phyloP scores from a whole-genome alignment of 805 yeast genomes.

The Wickerhamiella australiensis region DNA sequence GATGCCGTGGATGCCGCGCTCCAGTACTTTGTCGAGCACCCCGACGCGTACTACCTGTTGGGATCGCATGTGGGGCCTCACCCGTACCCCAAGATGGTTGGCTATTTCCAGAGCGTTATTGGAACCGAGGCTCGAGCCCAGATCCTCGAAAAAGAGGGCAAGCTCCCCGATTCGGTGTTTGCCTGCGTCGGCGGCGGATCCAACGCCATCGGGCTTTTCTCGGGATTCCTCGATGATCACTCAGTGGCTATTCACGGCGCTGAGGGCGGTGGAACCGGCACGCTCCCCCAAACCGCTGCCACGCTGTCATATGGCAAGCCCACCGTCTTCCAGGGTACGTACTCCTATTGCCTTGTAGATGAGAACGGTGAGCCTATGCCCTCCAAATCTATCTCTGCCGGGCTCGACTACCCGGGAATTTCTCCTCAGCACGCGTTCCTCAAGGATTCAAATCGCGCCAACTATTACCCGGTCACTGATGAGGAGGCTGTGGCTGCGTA shows the following conservation, averaged over 20 bases:
- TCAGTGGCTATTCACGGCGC: conserved; percentile 77
- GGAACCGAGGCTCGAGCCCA: conserved; percentile 91
- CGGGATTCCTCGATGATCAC: conserved; percentile 75
- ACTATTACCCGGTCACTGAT: conserved; percentile 84
- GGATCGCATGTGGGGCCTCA: conserved; percentile 99
- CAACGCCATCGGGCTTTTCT: conserved; percentile 88
- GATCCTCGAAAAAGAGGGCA: conserved; percentile 54
- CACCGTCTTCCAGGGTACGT: conserved; percentile 97
- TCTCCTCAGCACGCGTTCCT: conserved; percentile 95
- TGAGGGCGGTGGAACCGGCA: conserved; percentile 98
- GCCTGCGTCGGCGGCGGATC: conserved; percentile 99
- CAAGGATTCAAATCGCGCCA: conserved; percentile 88
- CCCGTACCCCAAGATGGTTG: conserved; percentile 93
- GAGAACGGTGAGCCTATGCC: conserved; percentile 92
- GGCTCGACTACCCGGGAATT: conserved; percentile 97
- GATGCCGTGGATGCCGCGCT: conserved; percentile 98
- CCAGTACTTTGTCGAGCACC: conserved; percentile 83
- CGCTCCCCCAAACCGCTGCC: conserved; percentile 82
- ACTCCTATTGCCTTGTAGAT: conserved; percentile 83
- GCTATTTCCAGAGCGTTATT: conserved; percentile 95
- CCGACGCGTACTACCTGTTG: conserved; percentile 83
- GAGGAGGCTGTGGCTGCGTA: conserved; percentile 91
- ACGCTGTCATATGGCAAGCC: conserved; percentile 88
- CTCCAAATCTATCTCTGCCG: conserved; percentile 96
- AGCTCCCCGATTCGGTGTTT: conserved; percentile 81